phyloP scores from a whole-genome alignment of 495 filamentous ascomycete genomes.

The Trichoderma reesei region DNA sequence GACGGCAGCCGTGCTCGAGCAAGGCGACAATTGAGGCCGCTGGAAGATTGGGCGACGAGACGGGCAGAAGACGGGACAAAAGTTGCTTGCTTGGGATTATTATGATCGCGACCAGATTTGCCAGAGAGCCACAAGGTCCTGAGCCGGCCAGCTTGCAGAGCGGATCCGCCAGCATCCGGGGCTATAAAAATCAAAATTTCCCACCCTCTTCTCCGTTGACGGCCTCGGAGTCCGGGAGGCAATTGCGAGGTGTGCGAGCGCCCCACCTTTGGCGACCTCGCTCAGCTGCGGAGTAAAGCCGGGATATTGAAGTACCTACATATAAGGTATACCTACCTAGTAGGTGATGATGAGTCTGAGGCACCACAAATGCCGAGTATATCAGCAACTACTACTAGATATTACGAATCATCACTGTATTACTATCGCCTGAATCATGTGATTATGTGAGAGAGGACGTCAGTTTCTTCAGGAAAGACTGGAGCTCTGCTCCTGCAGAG shows the following conservation, averaged over 20 bases:
- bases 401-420: too few relatives aligned
- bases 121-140: not conserved
- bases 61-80: not conserved
- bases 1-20: not conserved
- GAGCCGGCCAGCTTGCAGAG: not conserved
- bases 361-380: too few relatives aligned
- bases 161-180: not conserved
- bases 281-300: not conserved
- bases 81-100: not conserved
- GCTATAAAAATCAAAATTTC: constrained; percentile 9
- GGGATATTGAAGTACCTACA: too few relatives aligned
- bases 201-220: constrained; percentile 7
- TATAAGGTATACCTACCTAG: too few relatives aligned
- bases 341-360: too few relatives aligned
- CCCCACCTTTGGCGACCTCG: not conserved
- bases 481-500: too few relatives aligned
- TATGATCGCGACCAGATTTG: too few relatives aligned
- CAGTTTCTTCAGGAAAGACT: too few relatives aligned
- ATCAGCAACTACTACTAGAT: too few relatives aligned
- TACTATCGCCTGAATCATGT: too few relatives aligned
- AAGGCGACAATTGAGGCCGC: not conserved
- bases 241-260: constrained; percentile 6
- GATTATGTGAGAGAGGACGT: too few relatives aligned
- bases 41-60: not conserved
- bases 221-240: constrained; percentile 8